phyloP scores from a whole-genome alignment of 148 eudicot species.

The Silene uniflora region DNA sequence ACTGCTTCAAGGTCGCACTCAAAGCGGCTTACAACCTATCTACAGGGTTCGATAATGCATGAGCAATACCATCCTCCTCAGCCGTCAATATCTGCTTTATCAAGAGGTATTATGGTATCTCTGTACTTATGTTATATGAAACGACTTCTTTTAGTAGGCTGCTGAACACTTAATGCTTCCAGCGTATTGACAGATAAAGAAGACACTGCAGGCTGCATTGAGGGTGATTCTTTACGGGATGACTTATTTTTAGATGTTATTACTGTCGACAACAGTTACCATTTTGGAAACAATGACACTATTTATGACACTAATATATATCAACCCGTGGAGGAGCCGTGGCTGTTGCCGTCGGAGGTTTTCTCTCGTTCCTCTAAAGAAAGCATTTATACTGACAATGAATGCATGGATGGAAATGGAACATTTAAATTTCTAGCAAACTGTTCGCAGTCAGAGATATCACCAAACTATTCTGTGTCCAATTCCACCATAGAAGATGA shows the following conservation, averaged over 20 bases:
- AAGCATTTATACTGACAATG: conserved; percentile 25
- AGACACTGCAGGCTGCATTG: conserved; percentile 34
- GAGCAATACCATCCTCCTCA: conserved; percentile 30
- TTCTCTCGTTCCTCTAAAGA: conserved; percentile 25
- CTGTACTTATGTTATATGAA: conserved; percentile 12
- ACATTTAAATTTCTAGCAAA: conserved; percentile 16
- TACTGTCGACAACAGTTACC: conserved; percentile 28
- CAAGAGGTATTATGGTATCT: conserved; percentile 49
- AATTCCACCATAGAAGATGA: conserved; percentile 24
- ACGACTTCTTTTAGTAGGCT: conserved; percentile 30
- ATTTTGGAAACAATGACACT: conserved; percentile 19
- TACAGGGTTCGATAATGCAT: conserved; percentile 32
- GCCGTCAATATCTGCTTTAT: conserved; percentile 32
- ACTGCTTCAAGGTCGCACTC: conserved; percentile 27
- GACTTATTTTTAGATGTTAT: conserved; percentile 39
- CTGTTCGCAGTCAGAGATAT: conserved; percentile 22
- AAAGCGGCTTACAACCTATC: conserved; percentile 32
- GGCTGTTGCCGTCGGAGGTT: conserved; percentile 49
- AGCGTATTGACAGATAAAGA: conserved; percentile 74
- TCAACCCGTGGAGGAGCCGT: conserved; percentile 81
- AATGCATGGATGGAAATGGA: conserved; percentile 26
- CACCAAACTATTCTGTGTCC: conserved; percentile 9
- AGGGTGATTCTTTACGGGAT: conserved; percentile 35
- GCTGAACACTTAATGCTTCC: conserved; percentile 87
- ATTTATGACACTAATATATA: conserved; percentile 19